Percentiles rank a stretch among this genome's conserved stretches.
phyloP scores from a whole-genome alignment of 1,284 basidiomycete genomes.

The Cryptococcus wingfieldii region DNA sequence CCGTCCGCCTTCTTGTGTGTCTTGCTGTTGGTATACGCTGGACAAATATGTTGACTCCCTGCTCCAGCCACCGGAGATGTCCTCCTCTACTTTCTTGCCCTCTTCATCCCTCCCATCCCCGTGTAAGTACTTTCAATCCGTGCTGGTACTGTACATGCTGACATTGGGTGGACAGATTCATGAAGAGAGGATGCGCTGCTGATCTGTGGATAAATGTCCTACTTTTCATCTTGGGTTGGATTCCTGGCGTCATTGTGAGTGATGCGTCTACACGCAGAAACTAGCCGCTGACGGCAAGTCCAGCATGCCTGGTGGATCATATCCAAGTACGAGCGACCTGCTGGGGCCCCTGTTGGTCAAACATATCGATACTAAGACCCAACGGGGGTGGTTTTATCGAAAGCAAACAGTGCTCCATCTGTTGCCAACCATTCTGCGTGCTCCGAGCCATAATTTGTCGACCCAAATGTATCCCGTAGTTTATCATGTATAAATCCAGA shows the following conservation, averaged over 20 bases:
- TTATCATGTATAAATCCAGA: not conserved
- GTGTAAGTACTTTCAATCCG: not conserved
- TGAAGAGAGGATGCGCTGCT: slow-evolving; percentile 16
- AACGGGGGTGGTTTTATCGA: no score
- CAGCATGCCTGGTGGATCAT: slow-evolving; percentile 31
- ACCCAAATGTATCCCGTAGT: not conserved
- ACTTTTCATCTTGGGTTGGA: slow-evolving; percentile 25
- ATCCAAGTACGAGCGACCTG: slow-evolving; percentile 19
- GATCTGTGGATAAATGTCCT: slow-evolving; percentile 23
- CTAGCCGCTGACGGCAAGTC: slow-evolving; percentile 5
- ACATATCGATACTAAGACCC: slow-evolving; percentile 4
- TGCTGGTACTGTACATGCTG: not conserved
- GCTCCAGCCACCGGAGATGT: slow-evolving; percentile 16
- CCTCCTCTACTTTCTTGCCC: slow-evolving; percentile 25
- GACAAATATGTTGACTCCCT: no score
- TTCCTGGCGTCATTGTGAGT: slow-evolving; percentile 16
- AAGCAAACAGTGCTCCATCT: no score
- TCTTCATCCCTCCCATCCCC: slow-evolving; percentile 24
- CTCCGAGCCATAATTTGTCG: no score
- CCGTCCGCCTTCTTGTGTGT: slow-evolving; percentile 20
- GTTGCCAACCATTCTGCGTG: no score
- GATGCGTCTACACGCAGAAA: not conserved
- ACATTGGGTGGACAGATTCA: slow-evolving; percentile 9
- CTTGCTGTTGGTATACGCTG: not conserved
- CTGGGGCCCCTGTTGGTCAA: slow-evolving; percentile 1